These are phyloP conservation scores for Sphaerulina populicola DNA, from an alignment of 2,329 filamentous ascomycete genomes.

Conservation along the genomic window DNA sequence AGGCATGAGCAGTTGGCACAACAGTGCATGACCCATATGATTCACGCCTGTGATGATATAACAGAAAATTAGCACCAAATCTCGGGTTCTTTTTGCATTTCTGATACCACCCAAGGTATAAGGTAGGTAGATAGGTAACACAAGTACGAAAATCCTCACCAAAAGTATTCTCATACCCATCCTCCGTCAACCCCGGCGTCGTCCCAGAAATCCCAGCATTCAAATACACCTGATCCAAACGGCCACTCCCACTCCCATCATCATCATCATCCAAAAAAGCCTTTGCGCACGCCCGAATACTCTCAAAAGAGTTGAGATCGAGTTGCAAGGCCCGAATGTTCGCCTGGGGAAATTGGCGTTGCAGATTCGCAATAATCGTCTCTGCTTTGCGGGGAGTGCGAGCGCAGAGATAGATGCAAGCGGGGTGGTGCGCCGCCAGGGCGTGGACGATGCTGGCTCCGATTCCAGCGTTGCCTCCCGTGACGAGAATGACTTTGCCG, in stretches of 20 bases:
- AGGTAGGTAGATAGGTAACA: too few relatives aligned
- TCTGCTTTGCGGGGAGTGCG: conserved; percentile 38
- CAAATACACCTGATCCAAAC: conserved; percentile 38
- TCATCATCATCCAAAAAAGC: background rate
- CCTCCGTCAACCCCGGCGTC: conserved; percentile 29
- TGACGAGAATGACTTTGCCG: conserved; percentile 39
- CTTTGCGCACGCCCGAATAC: conserved; percentile 40
- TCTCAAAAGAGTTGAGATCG: conserved; percentile 46
- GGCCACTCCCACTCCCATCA: conserved; percentile 23
- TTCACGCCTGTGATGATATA: conserved; percentile 14
- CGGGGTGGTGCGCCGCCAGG: conserved; percentile 39
- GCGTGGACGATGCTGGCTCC: conserved; percentile 41
- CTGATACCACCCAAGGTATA: too few relatives aligned
- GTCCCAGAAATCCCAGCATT: conserved; percentile 37
- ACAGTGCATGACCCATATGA: conserved; percentile 27
- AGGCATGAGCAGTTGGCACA: conserved; percentile 24
- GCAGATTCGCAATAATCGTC: conserved; percentile 37
- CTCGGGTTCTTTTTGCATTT: too few relatives aligned
- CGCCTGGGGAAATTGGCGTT: conserved; percentile 30
- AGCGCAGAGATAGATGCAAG: conserved; percentile 42
- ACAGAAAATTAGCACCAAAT: too few relatives aligned
- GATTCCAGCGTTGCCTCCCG: conserved; percentile 43
- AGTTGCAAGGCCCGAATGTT: conserved; percentile 40
- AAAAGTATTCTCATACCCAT: conserved; percentile 34
- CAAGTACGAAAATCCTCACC: conserved; percentile 20